Percentiles rank a stretch among this genome's conserved stretches.
phyloP scores from a whole-genome alignment of 495 filamentous ascomycete genomes.

The Collariella sp. region DNA sequence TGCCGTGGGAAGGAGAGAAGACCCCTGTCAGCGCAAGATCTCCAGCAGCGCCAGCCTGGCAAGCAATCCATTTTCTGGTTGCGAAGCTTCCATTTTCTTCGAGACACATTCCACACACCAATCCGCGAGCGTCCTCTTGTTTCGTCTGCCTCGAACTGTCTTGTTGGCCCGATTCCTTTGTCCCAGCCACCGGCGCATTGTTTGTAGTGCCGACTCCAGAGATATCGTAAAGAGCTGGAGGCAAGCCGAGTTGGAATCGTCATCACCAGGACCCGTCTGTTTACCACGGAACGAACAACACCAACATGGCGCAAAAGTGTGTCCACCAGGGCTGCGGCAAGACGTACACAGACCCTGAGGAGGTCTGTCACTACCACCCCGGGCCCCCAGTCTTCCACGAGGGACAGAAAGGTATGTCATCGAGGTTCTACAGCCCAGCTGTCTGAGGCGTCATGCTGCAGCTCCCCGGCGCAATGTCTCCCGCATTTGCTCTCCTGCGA shows the following conservation, averaged over 20 bases:
- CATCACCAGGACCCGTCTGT: neutral
- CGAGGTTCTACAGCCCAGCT: neutral
- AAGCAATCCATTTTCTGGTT: neutral
- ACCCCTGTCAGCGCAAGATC: neutral
- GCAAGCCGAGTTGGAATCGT: neutral
- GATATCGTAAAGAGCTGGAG: neutral
- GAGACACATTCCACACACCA: conserved; percentile 11
- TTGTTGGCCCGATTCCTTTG: neutral
- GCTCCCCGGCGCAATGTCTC: neutral
- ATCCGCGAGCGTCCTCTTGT: neutral
- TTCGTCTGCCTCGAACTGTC: neutral
- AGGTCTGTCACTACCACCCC: conserved; percentile 85
- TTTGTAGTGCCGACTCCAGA: neutral
- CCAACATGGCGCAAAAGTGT: conserved; percentile 76
- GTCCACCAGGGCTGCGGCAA: conserved; percentile 95
- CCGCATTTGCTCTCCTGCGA: neutral
- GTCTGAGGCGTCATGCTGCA: neutral
- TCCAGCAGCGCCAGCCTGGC: no score
- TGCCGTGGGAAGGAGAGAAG: neutral
- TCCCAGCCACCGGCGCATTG: neutral
- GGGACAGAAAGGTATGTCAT: conserved; percentile 83
- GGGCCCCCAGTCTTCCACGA: conserved; percentile 95
- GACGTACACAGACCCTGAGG: conserved; percentile 70
- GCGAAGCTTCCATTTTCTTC: conserved; percentile 16
- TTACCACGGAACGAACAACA: neutral